Evolutionary conservation across 495 filamentous ascomycete species (phyloP).

Genomic region (Apodospora peruviana): DNA sequence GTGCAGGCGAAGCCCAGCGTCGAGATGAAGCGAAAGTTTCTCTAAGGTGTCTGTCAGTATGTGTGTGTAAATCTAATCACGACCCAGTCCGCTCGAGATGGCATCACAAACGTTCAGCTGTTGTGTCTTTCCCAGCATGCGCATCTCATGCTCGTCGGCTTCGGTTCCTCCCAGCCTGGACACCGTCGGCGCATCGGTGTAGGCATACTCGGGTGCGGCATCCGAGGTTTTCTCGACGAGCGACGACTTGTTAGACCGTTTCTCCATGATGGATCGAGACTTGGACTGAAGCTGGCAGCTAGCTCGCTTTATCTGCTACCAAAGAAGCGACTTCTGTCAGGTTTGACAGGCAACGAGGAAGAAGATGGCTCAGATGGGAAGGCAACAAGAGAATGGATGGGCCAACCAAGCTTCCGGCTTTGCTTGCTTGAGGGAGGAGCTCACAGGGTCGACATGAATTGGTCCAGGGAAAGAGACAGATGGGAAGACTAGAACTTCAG

Average conservation of each 20-base stretch:
- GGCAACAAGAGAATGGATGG: no score
- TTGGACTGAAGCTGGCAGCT: background rate
- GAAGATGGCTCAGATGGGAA: no score
- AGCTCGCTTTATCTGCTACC: no score
- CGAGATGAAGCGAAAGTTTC: constrained; percentile 42
- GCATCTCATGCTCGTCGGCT: constrained; percentile 18
- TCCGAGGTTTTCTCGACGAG: constrained; percentile 6
- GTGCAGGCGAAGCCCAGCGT: constrained; percentile 45
- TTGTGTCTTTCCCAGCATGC: constrained; percentile 15
- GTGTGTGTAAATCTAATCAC: background rate
- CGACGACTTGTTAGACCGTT: constrained; percentile 4
- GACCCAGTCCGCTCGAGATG: background rate
- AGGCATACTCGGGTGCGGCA: background rate
- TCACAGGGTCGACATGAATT: no score
- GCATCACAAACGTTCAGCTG: constrained; percentile 12
- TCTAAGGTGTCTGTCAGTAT: constrained; percentile 10
- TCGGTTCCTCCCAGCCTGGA: constrained; percentile 12
- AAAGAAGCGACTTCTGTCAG: no score
- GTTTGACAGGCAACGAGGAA: no score
- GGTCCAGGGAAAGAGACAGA: no score
- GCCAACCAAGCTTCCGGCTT: no score
- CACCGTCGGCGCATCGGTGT: constrained; percentile 7
- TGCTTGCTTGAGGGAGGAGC: no score
- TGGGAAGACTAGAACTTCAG: no score
- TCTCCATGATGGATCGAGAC: constrained; percentile 4